phyloP scores from a whole-genome alignment of 441 rosid genomes.

The Arabidopsis lyrata region DNA sequence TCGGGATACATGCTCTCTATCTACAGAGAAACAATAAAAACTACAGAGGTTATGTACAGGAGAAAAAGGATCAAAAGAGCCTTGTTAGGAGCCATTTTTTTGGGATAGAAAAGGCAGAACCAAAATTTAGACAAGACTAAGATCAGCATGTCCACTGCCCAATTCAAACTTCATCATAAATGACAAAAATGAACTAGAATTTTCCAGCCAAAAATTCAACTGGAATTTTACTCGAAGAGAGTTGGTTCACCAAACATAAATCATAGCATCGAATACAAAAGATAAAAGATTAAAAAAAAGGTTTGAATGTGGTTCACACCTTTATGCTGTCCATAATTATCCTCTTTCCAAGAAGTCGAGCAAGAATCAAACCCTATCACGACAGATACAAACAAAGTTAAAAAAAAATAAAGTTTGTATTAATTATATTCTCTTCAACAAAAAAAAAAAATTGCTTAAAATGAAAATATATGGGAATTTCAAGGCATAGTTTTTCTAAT shows the following conservation, averaged over 20 bases:
- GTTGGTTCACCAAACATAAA: conserved; percentile 15
- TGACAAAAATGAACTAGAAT: neutral
- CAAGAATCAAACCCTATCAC: conserved; percentile 85
- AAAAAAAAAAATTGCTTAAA: conserved; percentile 20
- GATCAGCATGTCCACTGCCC: conserved; percentile 16
- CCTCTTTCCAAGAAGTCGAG: conserved; percentile 83
- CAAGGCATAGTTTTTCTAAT: neutral
- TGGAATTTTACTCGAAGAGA: neutral
- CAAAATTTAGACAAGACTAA: neutral
- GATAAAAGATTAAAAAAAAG: neutral
- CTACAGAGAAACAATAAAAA: conserved; percentile 51
- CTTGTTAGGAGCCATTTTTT: neutral
- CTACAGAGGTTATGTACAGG: conserved; percentile 19
- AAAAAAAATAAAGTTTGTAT: conserved; percentile 7
- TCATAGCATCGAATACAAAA: neutral
- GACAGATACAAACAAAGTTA: conserved; percentile 30
- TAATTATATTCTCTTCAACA: neutral
- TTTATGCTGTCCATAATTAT: conserved; percentile 72
- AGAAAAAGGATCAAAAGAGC: conserved; percentile 16
- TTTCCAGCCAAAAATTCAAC: conserved; percentile 12
- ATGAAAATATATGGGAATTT: neutral
- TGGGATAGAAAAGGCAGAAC: neutral
- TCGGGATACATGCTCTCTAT: conserved; percentile 89
- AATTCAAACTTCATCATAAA: neutral
- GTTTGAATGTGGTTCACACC: conserved; percentile 50